These are phyloP conservation scores for Harringtonia aguacate DNA, from an alignment of 2,329 filamentous ascomycete genomes.

Conservation along the genomic window DNA sequence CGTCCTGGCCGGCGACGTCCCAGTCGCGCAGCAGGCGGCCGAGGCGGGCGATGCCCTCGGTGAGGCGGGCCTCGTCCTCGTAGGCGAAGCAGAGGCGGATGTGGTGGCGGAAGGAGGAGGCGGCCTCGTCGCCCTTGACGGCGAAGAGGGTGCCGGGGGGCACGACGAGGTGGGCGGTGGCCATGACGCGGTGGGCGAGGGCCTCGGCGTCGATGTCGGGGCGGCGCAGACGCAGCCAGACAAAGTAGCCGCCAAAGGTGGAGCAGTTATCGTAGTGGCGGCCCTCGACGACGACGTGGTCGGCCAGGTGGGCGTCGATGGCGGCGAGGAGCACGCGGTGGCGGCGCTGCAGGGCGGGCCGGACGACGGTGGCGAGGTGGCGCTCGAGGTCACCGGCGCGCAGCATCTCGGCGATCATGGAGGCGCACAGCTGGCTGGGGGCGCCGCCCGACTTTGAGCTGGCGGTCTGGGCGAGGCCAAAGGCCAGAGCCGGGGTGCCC, in stretches of 20 bases:
- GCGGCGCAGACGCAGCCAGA: conserved; percentile 61
- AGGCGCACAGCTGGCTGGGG: conserved; percentile 37
- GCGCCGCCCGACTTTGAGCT: conserved; percentile 46
- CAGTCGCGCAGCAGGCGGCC: conserved; percentile 13
- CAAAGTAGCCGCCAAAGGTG: conserved; percentile 72
- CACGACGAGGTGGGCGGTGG: conserved; percentile 55
- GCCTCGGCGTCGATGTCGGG: conserved; percentile 36
- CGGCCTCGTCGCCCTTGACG: conserved; percentile 44
- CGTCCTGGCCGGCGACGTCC: conserved; percentile 24
- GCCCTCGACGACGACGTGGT: conserved; percentile 13
- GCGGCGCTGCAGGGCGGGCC: conserved; percentile 35
- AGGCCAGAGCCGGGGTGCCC: conserved; percentile 44
- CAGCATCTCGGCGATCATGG: conserved; percentile 39
- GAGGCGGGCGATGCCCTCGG: conserved; percentile 50
- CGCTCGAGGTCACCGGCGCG: conserved; percentile 29
- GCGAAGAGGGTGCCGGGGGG: conserved; percentile 62
- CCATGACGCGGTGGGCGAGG: conserved; percentile 45
- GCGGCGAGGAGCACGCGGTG: conserved; percentile 45
- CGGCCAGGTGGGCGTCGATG: conserved; percentile 43
- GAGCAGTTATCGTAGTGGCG: conserved; percentile 28
- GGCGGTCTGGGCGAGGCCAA: conserved; percentile 41
- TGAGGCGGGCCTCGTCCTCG: conserved; percentile 54
- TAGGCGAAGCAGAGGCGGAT: conserved; percentile 63
- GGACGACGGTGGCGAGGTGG: conserved; percentile 30
- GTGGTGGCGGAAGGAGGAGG: conserved; percentile 44